Evolutionary conservation across 2,329 filamentous ascomycete species (phyloP).

Genomic region (Coleophoma cylindrospora): DNA sequence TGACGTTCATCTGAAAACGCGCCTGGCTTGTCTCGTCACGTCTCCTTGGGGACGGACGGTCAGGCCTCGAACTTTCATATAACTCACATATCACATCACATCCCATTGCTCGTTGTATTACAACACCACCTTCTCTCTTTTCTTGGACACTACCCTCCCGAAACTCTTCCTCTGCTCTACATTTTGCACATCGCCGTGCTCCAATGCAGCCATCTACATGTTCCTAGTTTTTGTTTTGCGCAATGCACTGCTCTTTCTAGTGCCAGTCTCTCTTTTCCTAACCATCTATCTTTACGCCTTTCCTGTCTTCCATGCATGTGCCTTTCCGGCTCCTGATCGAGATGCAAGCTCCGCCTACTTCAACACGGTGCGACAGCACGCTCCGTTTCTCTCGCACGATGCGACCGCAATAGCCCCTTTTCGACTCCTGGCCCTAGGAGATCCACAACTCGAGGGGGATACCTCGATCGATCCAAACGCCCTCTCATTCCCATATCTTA

Average conservation of each 20-base stretch:
- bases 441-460: conserved; percentile 92
- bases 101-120: no score
- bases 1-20: no score
- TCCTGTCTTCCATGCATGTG: conserved; percentile 73
- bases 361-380: conserved; percentile 18
- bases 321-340: conserved; percentile 55
- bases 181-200: not conserved
- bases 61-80: no score
- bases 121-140: not conserved
- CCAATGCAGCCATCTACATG: conserved; percentile 21
- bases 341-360: conserved; percentile 17
- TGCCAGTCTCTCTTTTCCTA: conserved; percentile 64
- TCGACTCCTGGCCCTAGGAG: conserved; percentile 79
- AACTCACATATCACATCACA: no score
- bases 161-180: not conserved
- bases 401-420: conserved; percentile 59
- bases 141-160: not conserved
- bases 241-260: conserved; percentile 37
- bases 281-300: conserved; percentile 85
- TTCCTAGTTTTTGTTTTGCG: conserved; percentile 25
- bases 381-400: conserved; percentile 18
- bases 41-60: no score
- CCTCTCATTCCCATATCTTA: conserved; percentile 48
- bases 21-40: no score
- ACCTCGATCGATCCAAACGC: conserved; percentile 63